Conservation (phyloP, 2,329 filamentous ascomycete species). For the Trichoderma koningii region DNA sequence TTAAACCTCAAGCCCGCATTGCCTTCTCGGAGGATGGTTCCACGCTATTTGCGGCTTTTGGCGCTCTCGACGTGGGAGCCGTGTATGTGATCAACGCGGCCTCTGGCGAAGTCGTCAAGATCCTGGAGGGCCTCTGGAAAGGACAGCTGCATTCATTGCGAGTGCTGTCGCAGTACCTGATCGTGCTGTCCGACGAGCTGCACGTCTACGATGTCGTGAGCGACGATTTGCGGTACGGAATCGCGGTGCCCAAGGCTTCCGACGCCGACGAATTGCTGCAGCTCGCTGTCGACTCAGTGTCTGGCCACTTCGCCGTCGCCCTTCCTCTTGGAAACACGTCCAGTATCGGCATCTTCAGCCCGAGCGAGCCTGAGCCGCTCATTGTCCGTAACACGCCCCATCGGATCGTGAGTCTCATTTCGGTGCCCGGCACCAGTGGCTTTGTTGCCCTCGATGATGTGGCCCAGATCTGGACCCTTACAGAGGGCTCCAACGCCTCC, state of each 20-base stretch:
- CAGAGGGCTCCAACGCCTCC: conserved; percentile 59
- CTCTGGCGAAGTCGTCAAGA: conserved; percentile 66
- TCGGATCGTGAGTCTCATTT: conserved; percentile 66
- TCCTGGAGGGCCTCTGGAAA: conserved; percentile 67
- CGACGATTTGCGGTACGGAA: conserved; percentile 70
- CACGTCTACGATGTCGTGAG: conserved; percentile 82
- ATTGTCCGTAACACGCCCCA: conserved; percentile 59
- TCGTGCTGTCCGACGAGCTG: conserved; percentile 73
- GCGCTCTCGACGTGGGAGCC: conserved; percentile 57
- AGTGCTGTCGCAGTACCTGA: conserved; percentile 71
- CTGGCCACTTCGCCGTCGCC: conserved; percentile 67
- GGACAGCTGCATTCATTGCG: conserved; percentile 67
- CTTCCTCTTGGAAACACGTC: conserved; percentile 52
- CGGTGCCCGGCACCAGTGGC: conserved; percentile 65
- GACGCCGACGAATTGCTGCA: conserved; percentile 55
- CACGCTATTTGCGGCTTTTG: conserved; percentile 70
- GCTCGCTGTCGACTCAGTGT: conserved; percentile 69
- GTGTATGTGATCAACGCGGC: conserved; percentile 77
- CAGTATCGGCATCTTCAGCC: conserved; percentile 67
- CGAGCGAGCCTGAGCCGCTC: conserved; percentile 60
- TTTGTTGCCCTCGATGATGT: conserved; percentile 76
- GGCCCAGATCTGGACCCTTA: conserved; percentile 68
- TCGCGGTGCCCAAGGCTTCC: conserved; percentile 54
- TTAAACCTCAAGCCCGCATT: conserved; percentile 61
- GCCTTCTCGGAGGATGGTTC: conserved; percentile 85